Percentiles rank a stretch among this genome's conserved stretches.
phyloP scores from a whole-genome alignment of 2,329 filamentous ascomycete species.

The Grosmannia clavigera region DNA sequence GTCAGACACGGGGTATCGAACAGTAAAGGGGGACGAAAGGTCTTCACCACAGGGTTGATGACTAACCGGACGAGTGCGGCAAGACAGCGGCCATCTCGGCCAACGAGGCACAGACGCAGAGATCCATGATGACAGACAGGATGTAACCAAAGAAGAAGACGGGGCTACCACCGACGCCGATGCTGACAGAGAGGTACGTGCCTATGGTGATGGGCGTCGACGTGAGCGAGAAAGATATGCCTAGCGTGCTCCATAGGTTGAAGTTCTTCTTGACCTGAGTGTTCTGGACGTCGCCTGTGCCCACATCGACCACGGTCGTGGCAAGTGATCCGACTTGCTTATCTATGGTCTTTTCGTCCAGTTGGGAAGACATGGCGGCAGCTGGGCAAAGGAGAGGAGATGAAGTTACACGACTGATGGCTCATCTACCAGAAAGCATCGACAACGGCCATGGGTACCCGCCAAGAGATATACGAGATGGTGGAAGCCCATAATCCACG shows the following conservation, averaged over 20 bases:
- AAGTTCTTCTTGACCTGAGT: not conserved
- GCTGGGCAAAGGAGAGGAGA: too few species aligned
- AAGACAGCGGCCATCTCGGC: slow-evolving; percentile 4
- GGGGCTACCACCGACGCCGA: slow-evolving; percentile 4
- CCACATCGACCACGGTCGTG: not conserved
- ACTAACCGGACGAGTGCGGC: slow-evolving; percentile 2
- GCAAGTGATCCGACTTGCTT: not conserved
- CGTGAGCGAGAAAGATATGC: not conserved
- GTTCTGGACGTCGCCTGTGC: not conserved
- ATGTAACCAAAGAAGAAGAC: slow-evolving; percentile 5
- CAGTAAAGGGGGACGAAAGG: too few species aligned
- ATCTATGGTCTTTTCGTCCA: not conserved
- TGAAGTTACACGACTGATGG: not conserved
- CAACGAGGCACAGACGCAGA: slow-evolving; percentile 1
- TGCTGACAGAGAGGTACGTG: not conserved
- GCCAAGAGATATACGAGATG: too few species aligned
- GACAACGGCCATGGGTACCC: too few species aligned
- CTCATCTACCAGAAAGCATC: not conserved
- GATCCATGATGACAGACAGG: not conserved
- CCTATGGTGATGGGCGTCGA: slow-evolving; percentile 3
- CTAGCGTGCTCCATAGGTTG: not conserved
- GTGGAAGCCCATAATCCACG: too few species aligned
- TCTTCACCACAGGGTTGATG: too few species aligned
- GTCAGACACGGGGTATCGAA: not conserved
- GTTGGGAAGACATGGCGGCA: not conserved